Evolutionary conservation across 139 green algal genomes (phyloP), one percentile per base, ranked within the genome.

Genomic region (Trebouxia sp.): DNA sequence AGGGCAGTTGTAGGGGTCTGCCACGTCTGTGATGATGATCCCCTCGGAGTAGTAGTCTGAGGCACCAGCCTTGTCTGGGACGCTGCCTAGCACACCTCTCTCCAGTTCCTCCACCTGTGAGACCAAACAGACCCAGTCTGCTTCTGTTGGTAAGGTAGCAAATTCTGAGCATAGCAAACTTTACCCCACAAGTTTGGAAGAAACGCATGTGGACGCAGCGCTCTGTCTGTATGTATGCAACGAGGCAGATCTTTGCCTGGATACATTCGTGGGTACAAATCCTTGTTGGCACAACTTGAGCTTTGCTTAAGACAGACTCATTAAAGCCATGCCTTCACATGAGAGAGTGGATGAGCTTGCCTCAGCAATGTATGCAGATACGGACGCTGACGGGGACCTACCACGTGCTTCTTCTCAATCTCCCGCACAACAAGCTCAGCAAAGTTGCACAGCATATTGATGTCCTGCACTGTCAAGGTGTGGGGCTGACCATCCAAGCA

Each of bases 381-480:
- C 50, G 26, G 3, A 28, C 2, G 50, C 50, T 3, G 56, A 32
- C 14, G 22, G 22, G 39, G 17, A 22, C 41, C 9, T 48, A 51
- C 41, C 69, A 87, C 50, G 76, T 91, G 89, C 45, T 95, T 91
- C 81, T 92, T 93, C 84, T 98, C 94, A 41, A 97, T 88, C 82
- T 97, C 93, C 6, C 92, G 85, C 65, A 97, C 89, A 11, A 93
- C 90, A 76, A 97, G 88, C 82, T 96, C 91, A 3, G 88, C 92
- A 87, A 98, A 92, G 81, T 96, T 94, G 37, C 87, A 82, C 42
- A 97, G 88, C 85, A 98, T 79, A 48, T 90, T 93, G 83, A 86
- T 87, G 45, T 87, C 79, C 69, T 96, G 87, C 0, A 90, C 84
- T 22, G 87, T 82, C 72, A 97, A 94, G 1, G 81, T 55, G 30